Conservation (phyloP, 1,284 basidiomycete genomes). For the Hemileia vastatrix region DNA sequence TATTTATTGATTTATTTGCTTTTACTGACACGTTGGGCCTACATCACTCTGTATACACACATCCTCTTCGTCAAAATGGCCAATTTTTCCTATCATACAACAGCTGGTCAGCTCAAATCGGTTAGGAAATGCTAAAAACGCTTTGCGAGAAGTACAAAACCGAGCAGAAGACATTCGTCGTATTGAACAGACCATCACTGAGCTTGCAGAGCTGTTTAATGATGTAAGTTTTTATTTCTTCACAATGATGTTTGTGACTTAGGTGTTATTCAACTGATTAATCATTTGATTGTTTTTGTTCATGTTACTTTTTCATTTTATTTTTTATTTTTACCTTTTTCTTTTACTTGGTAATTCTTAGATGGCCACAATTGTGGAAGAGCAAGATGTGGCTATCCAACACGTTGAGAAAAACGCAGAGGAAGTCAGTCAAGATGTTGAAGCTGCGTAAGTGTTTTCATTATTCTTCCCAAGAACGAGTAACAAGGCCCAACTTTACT, state of each 20-base stretch:
- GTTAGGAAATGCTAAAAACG: slow-evolving; percentile 42
- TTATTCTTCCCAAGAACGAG: not conserved
- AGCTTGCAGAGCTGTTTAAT: slow-evolving; percentile 44
- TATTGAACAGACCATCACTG: slow-evolving; percentile 43
- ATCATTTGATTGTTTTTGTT: too few relatives aligned
- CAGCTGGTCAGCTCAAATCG: slow-evolving; percentile 42
- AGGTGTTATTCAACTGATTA: too few relatives aligned
- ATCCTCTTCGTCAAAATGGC: too few relatives aligned
- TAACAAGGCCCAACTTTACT: not conserved
- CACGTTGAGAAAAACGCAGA: slow-evolving; percentile 22
- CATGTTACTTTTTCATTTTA: not conserved
- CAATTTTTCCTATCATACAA: slow-evolving; percentile 39
- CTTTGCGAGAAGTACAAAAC: slow-evolving; percentile 43
- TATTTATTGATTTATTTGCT: slow-evolving; percentile 26
- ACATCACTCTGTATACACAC: too few relatives aligned
- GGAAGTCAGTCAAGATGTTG: slow-evolving; percentile 10
- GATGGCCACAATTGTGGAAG: slow-evolving; percentile 22
- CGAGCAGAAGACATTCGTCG: slow-evolving; percentile 42
- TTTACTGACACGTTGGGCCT: too few relatives aligned
- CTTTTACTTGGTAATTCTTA: too few relatives aligned
- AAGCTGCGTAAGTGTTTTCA: slow-evolving; percentile 10
- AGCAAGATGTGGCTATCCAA: slow-evolving; percentile 20
- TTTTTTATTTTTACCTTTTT: too few relatives aligned
- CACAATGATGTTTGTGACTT: too few relatives aligned
- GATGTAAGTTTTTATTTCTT: slow-evolving; percentile 26